Evolutionary conservation across 257 asterid species (phyloP), one percentile per base, ranked within the genome.

Genomic region (Fraxinus excelsior): DNA sequence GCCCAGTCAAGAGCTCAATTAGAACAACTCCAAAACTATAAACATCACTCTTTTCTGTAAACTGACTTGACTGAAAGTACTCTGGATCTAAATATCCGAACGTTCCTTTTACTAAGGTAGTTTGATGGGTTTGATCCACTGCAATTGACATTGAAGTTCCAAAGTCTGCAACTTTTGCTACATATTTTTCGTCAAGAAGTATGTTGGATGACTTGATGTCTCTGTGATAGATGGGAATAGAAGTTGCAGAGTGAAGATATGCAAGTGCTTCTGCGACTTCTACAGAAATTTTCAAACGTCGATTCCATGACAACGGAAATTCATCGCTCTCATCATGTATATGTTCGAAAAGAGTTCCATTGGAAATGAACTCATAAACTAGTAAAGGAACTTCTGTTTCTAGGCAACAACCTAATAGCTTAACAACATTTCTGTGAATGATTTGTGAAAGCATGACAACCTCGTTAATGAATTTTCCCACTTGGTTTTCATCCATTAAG

Each of bases 21-120:
- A 82, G 77, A 40, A 78, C 82, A 16, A 82, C 82, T 19, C 82
- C 82, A 32, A 78, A 78, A 60, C 85, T 81, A 37, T 81, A 77
- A 73, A 81, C 82, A 34, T 81, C 82, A 16, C 85, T 81, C 66
- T 81, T 81, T 14, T 77, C 82, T 6, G 79, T 77, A 58, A 77
- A 73, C 26, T 77, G 84, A 14, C 40, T 80, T 10, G 84, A 76
- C 2, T 34, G 71, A 23, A 80, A 81, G 66, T 81, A 81, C 49
- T 81, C 81, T 0, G 84, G 84, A 42, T 81, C 84, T 3, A 81
- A 42, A 0, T 81, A 81, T 14, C 84, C 84, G 16, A 81, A 81
- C 2, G 84, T 81, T 16, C 85, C 85, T 5, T 67, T 72, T 56
- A 81, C 81, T 29, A 38, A 38, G 12, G 44, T 38, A 38, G 44